These are phyloP conservation scores for Marchantia paleacea DNA, from an alignment of 225 moss, liverwort and hornwort species.

Conservation along the genomic window DNA sequence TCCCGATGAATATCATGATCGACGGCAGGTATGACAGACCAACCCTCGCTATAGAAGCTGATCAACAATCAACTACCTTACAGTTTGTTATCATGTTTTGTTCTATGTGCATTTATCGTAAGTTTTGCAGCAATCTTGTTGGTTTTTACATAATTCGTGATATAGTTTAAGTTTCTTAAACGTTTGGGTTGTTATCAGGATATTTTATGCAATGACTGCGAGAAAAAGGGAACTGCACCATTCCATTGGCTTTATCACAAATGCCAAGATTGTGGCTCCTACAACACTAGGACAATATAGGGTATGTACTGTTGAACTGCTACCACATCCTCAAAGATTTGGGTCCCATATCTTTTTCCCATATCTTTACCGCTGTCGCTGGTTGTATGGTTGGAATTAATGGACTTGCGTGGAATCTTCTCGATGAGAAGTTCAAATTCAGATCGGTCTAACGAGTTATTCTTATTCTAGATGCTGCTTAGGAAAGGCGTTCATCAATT, in stretches of 20 bases:
- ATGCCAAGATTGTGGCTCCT: constrained; percentile 73
- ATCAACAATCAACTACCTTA: too few relatives aligned
- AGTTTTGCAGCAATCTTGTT: background rate
- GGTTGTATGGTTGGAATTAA: background rate
- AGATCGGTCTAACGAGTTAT: background rate
- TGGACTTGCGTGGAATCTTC: background rate
- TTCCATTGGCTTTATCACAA: constrained; percentile 99
- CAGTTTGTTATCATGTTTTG: background rate
- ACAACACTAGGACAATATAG: constrained; percentile 84
- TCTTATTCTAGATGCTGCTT: background rate
- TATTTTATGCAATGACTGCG: constrained; percentile 94
- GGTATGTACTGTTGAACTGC: constrained; percentile 20
- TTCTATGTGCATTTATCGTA: background rate
- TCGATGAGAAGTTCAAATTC: background rate
- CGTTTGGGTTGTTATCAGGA: constrained; percentile 41
- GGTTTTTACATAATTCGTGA: background rate
- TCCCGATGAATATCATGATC: constrained; percentile 84
- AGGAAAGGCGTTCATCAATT: background rate
- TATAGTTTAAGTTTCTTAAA: background rate
- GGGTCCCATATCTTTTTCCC: background rate
- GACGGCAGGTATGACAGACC: constrained; percentile 58
- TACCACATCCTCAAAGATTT: too few relatives aligned
- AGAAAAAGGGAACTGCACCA: constrained; percentile 71
- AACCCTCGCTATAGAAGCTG: background rate
- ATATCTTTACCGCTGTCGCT: background rate